Conservation (phyloP, 768 basidiomycete species). For the Hysterangium stoloniferum region DNA sequence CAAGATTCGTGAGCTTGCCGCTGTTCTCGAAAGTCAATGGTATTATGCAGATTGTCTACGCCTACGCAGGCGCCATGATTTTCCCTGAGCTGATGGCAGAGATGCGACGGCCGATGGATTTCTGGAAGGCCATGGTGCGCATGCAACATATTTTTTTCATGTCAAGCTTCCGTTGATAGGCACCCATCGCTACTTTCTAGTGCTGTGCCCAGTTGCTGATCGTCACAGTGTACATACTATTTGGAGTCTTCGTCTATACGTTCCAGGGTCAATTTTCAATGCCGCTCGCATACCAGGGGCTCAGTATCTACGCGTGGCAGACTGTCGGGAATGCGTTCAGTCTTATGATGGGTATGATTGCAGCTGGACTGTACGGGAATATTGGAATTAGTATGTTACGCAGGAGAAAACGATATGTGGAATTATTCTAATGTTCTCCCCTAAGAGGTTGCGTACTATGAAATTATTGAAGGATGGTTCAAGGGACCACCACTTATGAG, state of each 20-base stretch:
- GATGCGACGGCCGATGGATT: slow-evolving; percentile 61
- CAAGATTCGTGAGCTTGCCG: slow-evolving; percentile 29
- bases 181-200: not conserved
- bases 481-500: slow-evolving; percentile 43
- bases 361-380: slow-evolving; percentile 58
- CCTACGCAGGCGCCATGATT: slow-evolving; percentile 31
- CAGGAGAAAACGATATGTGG: not conserved
- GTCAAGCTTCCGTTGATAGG: not conserved
- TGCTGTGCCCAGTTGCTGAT: slow-evolving; percentile 41
- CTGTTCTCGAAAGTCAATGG: slow-evolving; percentile 26
- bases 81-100: slow-evolving; percentile 45
- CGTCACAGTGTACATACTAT: slow-evolving; percentile 46
- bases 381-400: slow-evolving; percentile 37
- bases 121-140: slow-evolving; percentile 55
- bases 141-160: not conserved
- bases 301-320: slow-evolving; percentile 38
- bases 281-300: slow-evolving; percentile 38
- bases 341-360: slow-evolving; percentile 46
- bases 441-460: slow-evolving; percentile 41
- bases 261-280: slow-evolving; percentile 57
- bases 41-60: slow-evolving; percentile 16
- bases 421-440: not conserved
- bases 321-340: slow-evolving; percentile 37
- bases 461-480: slow-evolving; percentile 41
- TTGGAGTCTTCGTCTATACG: slow-evolving; percentile 37